A percentile compares a stretch with the other conserved stretches of the same genome.
Evolutionary conservation across 768 basidiomycete genomes (phyloP).

Genomic region (Macrolepiota fuliginosa): DNA sequence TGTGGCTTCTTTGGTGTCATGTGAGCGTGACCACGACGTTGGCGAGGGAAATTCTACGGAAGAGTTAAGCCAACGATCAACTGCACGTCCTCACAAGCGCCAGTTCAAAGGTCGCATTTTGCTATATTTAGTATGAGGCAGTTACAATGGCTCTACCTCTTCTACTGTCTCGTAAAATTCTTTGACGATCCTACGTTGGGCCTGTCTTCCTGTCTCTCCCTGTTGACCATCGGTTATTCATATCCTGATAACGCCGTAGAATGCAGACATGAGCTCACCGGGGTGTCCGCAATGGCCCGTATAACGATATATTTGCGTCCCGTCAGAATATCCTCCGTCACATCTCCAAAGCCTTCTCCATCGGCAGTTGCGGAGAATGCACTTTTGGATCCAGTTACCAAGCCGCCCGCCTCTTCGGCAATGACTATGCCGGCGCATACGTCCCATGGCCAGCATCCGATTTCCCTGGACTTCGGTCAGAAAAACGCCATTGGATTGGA

Average conservation of each 20-base stretch:
- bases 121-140: background rate
- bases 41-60: background rate
- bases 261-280: conserved; percentile 31
- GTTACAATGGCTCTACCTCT: conserved; percentile 59
- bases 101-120: background rate
- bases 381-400: conserved; percentile 69
- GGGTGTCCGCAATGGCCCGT: conserved; percentile 61
- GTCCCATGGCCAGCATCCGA: conserved; percentile 85
- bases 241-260: background rate
- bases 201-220: conserved; percentile 63
- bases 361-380: conserved; percentile 36
- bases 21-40: background rate
- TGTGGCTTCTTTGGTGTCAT: background rate
- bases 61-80: too few relatives aligned
- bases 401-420: conserved; percentile 83
- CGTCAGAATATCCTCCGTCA: conserved; percentile 66
- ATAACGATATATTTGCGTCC: conserved; percentile 84
- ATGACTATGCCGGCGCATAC: conserved; percentile 92
- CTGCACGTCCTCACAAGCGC: too few relatives aligned
- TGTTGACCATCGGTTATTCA: conserved; percentile 16
- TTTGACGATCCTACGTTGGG: conserved; percentile 75
- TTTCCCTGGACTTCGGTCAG: conserved; percentile 53
- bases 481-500: background rate
- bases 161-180: conserved; percentile 86
- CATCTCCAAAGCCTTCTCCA: conserved; percentile 48